Evolutionary conservation across 1,139 yeast genomes (phyloP).

Genomic region (Geotrichum klebahnii): DNA sequence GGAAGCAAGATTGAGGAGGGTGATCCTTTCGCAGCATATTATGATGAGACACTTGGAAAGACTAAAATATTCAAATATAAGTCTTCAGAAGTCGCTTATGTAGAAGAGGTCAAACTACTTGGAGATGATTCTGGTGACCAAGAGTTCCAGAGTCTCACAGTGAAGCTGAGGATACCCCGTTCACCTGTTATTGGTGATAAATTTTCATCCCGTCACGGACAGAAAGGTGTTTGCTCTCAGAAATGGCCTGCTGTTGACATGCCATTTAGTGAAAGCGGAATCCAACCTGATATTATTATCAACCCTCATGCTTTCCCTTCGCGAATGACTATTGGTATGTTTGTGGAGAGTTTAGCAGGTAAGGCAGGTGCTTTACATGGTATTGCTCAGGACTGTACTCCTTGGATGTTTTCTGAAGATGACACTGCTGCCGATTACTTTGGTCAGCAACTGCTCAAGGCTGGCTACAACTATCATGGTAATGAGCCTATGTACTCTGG

Average conservation of each 20-base stretch:
- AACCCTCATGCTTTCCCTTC: constrained; percentile 99
- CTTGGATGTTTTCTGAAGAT: constrained; percentile 86
- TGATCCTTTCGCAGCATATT: constrained; percentile 91
- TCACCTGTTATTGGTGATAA: constrained; percentile 95
- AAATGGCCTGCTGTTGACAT: constrained; percentile 96
- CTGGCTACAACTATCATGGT: constrained; percentile 97
- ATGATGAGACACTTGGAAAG: constrained; percentile 84
- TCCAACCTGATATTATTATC: constrained; percentile 93
- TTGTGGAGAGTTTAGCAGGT: constrained; percentile 95
- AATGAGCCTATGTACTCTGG: constrained; percentile 99
- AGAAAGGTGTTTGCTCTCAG: constrained; percentile 98
- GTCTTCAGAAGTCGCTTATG: constrained; percentile 89
- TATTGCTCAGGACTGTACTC: constrained; percentile 94
- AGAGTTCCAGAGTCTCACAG: constrained; percentile 80
- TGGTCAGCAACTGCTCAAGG: constrained; percentile 80
- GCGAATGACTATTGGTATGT: constrained; percentile 99
- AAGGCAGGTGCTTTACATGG: constrained; percentile 98
- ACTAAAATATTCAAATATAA: constrained; percentile 92
- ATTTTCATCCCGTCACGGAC: constrained; percentile 97
- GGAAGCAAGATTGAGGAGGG: constrained; percentile 91
- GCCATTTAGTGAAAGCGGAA: constrained; percentile 93
- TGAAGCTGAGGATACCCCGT: constrained; percentile 88
- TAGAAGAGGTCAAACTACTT: constrained; percentile 88
- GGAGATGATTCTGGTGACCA: constrained; percentile 77
- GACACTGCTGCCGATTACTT: constrained; percentile 97